These are phyloP conservation scores for Paecilomyces variotii DNA, from an alignment of 2,329 filamentous ascomycete species.

Conservation along the genomic window DNA sequence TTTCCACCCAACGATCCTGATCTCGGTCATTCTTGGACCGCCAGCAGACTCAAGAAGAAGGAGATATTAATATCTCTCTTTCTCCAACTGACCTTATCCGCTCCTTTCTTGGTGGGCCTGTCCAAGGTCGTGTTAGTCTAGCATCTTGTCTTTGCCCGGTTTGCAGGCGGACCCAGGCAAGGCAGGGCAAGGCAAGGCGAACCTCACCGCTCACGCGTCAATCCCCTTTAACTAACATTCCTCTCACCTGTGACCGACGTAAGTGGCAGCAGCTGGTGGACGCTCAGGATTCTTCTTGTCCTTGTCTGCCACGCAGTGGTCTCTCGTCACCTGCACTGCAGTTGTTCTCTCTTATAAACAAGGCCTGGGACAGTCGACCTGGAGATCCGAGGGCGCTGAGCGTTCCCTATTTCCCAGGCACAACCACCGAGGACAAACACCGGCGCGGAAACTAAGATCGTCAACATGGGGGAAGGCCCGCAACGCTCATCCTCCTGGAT, in stretches of 20 bases:
- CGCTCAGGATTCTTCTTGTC: not conserved
- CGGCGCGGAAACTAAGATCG: slow-evolving; percentile 4
- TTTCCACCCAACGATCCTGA: not conserved
- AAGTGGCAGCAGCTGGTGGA: not conserved
- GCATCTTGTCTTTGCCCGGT: not conserved
- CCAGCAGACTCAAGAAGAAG: not conserved
- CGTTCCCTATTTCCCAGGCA: not conserved
- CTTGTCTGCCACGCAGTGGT: not conserved
- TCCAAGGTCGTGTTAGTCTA: not conserved
- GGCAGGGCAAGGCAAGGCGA: slow-evolving; percentile 1
- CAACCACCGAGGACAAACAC: not conserved
- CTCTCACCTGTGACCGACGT: not conserved
- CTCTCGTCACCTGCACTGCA: not conserved
- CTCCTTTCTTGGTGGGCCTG: not conserved
- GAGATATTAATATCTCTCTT: not conserved
- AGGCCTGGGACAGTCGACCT: not conserved
- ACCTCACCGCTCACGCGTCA: slow-evolving; percentile 1
- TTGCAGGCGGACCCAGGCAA: slow-evolving; percentile 2
- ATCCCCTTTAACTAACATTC: slow-evolving; percentile 1
- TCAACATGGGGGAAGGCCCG: slow-evolving; percentile 25
- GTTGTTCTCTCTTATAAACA: not conserved
- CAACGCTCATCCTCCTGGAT: slow-evolving; percentile 25
- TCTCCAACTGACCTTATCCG: not conserved
- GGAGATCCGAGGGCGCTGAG: not conserved
- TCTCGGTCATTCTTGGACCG: not conserved